phyloP scores from a whole-genome alignment of 192 early-diverging fungal genomes.

The Coemansia asiatica region DNA sequence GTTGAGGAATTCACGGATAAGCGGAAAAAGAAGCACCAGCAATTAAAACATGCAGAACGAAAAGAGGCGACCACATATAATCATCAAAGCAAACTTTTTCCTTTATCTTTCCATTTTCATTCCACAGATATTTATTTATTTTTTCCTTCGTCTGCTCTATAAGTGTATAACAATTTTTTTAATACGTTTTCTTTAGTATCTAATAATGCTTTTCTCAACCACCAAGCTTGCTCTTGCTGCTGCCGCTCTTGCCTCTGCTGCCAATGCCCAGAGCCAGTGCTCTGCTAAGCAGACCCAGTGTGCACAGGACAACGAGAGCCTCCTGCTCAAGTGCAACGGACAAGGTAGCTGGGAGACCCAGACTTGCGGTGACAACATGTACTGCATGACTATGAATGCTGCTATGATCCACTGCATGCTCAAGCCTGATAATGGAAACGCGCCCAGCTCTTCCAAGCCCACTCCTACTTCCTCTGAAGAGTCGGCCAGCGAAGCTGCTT shows the following conservation, averaged over 20 bases:
- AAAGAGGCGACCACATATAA: no score
- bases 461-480: neutral
- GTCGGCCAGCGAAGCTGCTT: neutral
- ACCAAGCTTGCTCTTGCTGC: conserved; percentile 22
- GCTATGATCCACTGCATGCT: conserved; percentile 56
- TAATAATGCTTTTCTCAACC: conserved; percentile 24
- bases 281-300: conserved; percentile 20
- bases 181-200: no score
- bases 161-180: conserved; percentile 5
- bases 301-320: conserved; percentile 15
- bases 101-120: conserved; percentile 16
- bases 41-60: no score
- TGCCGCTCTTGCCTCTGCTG: conserved; percentile 7
- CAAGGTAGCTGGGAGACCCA: conserved; percentile 23
- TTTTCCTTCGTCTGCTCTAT: neutral
- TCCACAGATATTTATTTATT: conserved; percentile 1
- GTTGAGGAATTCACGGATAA: no score
- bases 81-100: no score
- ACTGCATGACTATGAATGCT: conserved; percentile 52
- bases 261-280: conserved; percentile 26
- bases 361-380: conserved; percentile 19
- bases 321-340: conserved; percentile 25
- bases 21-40: no score
- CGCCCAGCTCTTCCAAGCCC: conserved; percentile 6
- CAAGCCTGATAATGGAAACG: conserved; percentile 15